Evolutionary conservation across 2,329 filamentous ascomycete species (phyloP), one percentile per base, ranked within the genome.

Genomic region (Fusarium neocosmosporiellum): DNA sequence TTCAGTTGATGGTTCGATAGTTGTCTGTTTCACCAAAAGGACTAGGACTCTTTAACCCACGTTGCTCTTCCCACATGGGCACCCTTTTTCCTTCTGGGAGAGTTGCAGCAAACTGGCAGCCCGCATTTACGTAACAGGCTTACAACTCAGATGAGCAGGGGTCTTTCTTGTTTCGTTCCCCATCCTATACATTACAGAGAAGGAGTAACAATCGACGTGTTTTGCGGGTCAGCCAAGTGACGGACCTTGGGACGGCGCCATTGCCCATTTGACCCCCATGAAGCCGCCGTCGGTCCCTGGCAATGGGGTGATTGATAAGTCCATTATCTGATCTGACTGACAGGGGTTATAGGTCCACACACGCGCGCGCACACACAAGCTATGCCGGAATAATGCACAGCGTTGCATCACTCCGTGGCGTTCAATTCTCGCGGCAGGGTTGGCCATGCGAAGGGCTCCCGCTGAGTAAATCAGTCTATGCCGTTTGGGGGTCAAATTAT

Each of bases 231-330:
- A 31, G 29, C 22, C 9, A 29, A 41, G n/a, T n/a, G n/a, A n/a
- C n/a, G n/a, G n/a, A n/a, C n/a, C n/a, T n/a, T n/a, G 33, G n/a
- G 27, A 53, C 54, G 62, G 62, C 54, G 54, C 46, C 29, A 37
- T 55, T 24, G 33, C 33, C 33, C 34, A 36, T 22, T 54, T 36
- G 13, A 34, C 46, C 46, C 63, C 62, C 43, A 46, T 33, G 37
- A 63, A 58, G 37, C 33, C 41, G 37, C 33, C 41, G 48, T 41
- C 31, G 22, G 58, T 73, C 65, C 65, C 59, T 60, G 13, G 53
- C 18, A 46, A 71, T 74, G 64, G 71, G 67, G 71, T 74, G 71
- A 73, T 73, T 73, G 71, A 73, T 74, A 73, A 73, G 64, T 68
- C 14, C 36, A 65, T 50, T 73, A 73, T 73, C 71, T 73, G 71